Conservation (phyloP, 768 basidiomycete genomes). For the Mycena indigotica region DNA sequence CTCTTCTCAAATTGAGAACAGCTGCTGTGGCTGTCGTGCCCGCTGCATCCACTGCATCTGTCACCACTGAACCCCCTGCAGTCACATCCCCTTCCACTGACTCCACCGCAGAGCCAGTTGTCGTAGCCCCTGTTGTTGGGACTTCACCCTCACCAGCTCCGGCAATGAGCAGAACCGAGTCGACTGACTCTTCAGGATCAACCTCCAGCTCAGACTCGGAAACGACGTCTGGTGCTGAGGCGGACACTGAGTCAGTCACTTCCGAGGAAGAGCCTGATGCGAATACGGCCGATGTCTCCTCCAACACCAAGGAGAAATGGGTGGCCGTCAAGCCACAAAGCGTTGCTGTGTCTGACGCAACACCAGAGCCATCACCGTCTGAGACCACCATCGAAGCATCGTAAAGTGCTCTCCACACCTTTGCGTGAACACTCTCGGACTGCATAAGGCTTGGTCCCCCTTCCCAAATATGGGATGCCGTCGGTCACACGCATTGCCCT, state of each 20-base stretch:
- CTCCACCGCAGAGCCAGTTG: constrained; percentile 29
- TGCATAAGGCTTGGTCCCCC: neutral
- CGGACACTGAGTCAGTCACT: constrained; percentile 73
- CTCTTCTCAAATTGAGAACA: constrained; percentile 58
- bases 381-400: neutral
- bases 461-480: neutral
- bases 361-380: neutral
- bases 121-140: constrained; percentile 23
- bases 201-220: constrained; percentile 61
- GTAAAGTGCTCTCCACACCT: neutral
- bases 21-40: constrained; percentile 38
- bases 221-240: constrained; percentile 62
- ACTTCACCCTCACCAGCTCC: constrained; percentile 22
- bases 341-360: constrained; percentile 14
- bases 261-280: constrained; percentile 67
- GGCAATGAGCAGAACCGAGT: neutral
- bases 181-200: neutral
- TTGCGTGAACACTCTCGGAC: neutral
- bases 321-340: constrained; percentile 66
- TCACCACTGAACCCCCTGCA: neutral
- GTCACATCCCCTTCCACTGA: constrained; percentile 36
- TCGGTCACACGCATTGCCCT: constrained; percentile 1
- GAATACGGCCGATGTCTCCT: no score
- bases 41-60: constrained; percentile 39
- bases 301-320: constrained; percentile 64